Evolutionary conservation across 2,329 filamentous ascomycete species (phyloP).

Genomic region (Cordyceps javanica): DNA sequence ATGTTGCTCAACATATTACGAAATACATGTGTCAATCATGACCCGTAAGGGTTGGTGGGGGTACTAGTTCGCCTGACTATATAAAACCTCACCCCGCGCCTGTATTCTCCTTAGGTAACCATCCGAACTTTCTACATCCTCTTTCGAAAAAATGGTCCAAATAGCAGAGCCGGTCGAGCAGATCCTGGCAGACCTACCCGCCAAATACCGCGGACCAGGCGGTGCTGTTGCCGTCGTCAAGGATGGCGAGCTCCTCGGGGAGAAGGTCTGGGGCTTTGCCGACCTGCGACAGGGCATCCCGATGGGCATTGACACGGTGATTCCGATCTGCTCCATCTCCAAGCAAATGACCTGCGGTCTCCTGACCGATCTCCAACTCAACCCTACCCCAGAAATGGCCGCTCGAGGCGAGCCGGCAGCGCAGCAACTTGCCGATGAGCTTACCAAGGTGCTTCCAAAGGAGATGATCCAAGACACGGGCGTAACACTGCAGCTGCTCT

Average conservation of each 20-base stretch:
- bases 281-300: conserved; percentile 31
- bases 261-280: conserved; percentile 37
- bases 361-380: conserved; percentile 27
- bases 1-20: neutral
- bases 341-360: conserved; percentile 38
- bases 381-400: conserved; percentile 24
- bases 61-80: neutral
- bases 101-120: neutral
- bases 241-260: conserved; percentile 33
- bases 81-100: conserved; percentile 6
- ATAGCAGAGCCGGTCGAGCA: conserved; percentile 3
- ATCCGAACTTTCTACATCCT: neutral
- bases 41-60: neutral
- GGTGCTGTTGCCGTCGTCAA: conserved; percentile 35
- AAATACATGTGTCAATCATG: neutral
- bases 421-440: conserved; percentile 24
- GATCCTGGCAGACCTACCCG: conserved; percentile 10
- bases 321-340: conserved; percentile 41
- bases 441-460: conserved; percentile 20
- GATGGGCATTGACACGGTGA: conserved; percentile 28
- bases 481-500: conserved; percentile 31
- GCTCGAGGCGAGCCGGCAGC: conserved; percentile 19
- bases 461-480: conserved; percentile 20
- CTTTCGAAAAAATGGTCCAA: neutral
- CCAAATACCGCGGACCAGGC: conserved; percentile 30